Evolutionary conservation across 2,329 filamentous ascomycete species (phyloP), one percentile per base, ranked within the genome.

Genomic region (Fusarium kyushuense): DNA sequence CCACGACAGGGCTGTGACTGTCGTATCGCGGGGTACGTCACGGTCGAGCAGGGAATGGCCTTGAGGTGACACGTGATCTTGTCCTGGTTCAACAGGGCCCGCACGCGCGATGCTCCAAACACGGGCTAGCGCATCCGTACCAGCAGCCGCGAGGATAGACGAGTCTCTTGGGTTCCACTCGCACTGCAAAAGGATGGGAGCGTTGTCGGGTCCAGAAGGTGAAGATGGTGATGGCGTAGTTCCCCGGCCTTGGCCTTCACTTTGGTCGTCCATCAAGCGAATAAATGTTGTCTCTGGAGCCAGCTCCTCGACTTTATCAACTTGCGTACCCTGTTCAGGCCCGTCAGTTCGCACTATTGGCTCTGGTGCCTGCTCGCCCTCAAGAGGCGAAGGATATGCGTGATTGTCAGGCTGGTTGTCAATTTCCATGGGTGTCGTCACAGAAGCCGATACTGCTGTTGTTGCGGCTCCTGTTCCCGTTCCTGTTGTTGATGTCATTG

Each of bases 41-140:
- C 86, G 83, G 63, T 88, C 84, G 46, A 88, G 77, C 51, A 90
- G 79, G 65, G 76, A 72, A 46, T 76, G 77, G 41, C 74, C 76
- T 58, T 72, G 67, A 38, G 75, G 76, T 63, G 79, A 76, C 78
- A 80, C 80, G 78, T 79, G 79, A 79, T 83, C 80, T 55, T 75
- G 73, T 53, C 76, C 76, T 42, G 76, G 72, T 52, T 80, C 79
- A 63, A 81, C 74, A 71, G 81, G 80, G 72, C 83, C 79, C 76
- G 81, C 82, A 84, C 84, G 85, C 77, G 85, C 84, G 72, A 90
- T 78, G 66, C 86, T 89, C 88, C 88, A 90, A 80, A 90, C 84
- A 69, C 88, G 87, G 83, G 88, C 88, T 87, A 90, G 87, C 80
- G 88, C 87, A 83, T 90, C 88, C 77, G 87, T 90, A 74, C 88